Conservation (phyloP, 306 rosid species). For the Pyrus communis region DNA sequence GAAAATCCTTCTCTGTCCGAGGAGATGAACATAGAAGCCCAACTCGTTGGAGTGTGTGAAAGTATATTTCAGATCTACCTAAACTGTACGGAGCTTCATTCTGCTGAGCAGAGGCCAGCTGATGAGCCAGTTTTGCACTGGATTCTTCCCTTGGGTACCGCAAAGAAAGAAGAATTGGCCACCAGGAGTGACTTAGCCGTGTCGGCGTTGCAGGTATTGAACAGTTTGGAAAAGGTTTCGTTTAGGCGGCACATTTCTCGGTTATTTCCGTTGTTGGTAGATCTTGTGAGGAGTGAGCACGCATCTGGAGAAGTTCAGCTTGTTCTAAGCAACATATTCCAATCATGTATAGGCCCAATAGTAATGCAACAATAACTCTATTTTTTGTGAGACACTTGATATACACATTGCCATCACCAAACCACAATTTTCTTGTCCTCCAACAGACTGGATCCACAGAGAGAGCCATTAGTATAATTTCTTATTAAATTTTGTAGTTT, state of each 20-base stretch:
- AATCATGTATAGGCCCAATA: constrained; percentile 76
- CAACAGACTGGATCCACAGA: constrained; percentile 11
- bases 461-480: neutral
- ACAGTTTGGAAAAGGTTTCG: constrained; percentile 46
- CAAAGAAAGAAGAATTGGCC: constrained; percentile 84
- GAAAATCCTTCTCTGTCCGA: constrained; percentile 20
- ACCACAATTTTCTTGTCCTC: constrained; percentile 17
- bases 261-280: constrained; percentile 78
- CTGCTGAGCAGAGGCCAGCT: constrained; percentile 25
- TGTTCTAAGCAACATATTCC: constrained; percentile 68
- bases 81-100: constrained; percentile 49
- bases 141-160: constrained; percentile 68
- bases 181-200: constrained; percentile 69
- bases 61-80: constrained; percentile 65
- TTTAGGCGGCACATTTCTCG: constrained; percentile 57
- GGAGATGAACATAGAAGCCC: constrained; percentile 54
- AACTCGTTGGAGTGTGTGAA: constrained; percentile 60
- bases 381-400: constrained; percentile 1
- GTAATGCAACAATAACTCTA: constrained; percentile 38
- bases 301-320: constrained; percentile 83
- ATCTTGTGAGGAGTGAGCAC: constrained; percentile 83
- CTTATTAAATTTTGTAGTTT: neutral
- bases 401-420: constrained; percentile 11
- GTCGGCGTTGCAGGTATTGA: constrained; percentile 62
- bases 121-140: constrained; percentile 36